Conservation (phyloP, 805 yeast genomes). For the Ogataea paraovalis region DNA sequence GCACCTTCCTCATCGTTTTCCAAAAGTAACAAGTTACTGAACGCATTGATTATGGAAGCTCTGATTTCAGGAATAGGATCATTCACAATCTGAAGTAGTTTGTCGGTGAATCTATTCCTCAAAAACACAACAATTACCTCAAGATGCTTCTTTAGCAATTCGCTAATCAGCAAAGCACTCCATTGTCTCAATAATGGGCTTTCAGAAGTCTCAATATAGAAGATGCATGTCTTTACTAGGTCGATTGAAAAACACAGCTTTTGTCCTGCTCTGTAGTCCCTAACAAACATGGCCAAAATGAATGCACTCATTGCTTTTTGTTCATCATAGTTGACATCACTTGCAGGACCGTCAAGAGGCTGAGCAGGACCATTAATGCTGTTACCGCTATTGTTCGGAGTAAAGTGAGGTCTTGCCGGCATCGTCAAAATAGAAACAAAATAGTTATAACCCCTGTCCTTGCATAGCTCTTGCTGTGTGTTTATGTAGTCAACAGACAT, state of each 20-base stretch:
- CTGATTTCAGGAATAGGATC: slow-evolving; percentile 97
- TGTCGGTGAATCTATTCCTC: slow-evolving; percentile 57
- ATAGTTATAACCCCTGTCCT: slow-evolving; percentile 86
- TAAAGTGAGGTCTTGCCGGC: slow-evolving; percentile 22
- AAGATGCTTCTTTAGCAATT: slow-evolving; percentile 65
- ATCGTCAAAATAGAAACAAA: slow-evolving; percentile 73
- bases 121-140: slow-evolving; percentile 72
- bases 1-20: slow-evolving; percentile 41
- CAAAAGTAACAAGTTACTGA: slow-evolving; percentile 54
- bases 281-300: slow-evolving; percentile 77
- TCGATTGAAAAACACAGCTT: slow-evolving; percentile 73
- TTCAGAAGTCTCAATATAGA: slow-evolving; percentile 66
- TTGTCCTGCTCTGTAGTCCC: slow-evolving; percentile 78
- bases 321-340: slow-evolving; percentile 58
- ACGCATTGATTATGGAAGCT: slow-evolving; percentile 72
- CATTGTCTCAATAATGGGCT: slow-evolving; percentile 88
- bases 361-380: slow-evolving; percentile 16
- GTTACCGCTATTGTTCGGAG: slow-evolving; percentile 5
- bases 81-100: slow-evolving; percentile 53
- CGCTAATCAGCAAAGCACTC: slow-evolving; percentile 78
- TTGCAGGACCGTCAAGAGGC: slow-evolving; percentile 22
- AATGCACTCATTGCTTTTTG: slow-evolving; percentile 96
- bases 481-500: slow-evolving; percentile 91
- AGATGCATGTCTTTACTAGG: slow-evolving; percentile 61
- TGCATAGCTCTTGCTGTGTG: slow-evolving; percentile 87